Evolutionary conservation across 805 yeast genomes (phyloP).

Genomic region (Saturnispora mendoncae): DNA sequence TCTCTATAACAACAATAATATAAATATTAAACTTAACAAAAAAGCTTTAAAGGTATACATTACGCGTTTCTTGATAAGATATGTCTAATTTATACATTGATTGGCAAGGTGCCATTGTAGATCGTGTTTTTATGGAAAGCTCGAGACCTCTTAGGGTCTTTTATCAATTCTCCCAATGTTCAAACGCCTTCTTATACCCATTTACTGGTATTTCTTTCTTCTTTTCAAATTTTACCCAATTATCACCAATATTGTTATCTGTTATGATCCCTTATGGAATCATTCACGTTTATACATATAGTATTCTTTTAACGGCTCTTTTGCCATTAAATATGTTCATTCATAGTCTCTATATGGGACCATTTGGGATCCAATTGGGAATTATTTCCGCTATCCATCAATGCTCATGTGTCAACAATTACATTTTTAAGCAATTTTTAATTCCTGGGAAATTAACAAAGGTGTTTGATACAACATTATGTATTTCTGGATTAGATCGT

Average conservation of each 20-base stretch:
- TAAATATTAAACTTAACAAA: neutral
- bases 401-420: constrained; percentile 20
- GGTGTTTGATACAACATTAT: constrained; percentile 23
- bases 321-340: constrained; percentile 21
- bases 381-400: constrained; percentile 21
- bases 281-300: constrained; percentile 17
- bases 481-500: constrained; percentile 21
- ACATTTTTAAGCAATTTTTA: constrained; percentile 20
- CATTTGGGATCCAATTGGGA: constrained; percentile 23
- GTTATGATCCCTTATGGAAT: constrained; percentile 20
- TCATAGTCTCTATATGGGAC: constrained; percentile 20
- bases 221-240: constrained; percentile 16
- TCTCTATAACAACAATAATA: neutral
- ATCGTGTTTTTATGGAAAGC: constrained; percentile 18
- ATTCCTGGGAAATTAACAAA: constrained; percentile 21
- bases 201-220: constrained; percentile 23
- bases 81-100: constrained; percentile 2
- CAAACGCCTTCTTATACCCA: constrained; percentile 19
- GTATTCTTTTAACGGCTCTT: constrained; percentile 16
- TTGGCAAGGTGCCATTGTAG: constrained; percentile 11
- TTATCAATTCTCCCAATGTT: constrained; percentile 12
- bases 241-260: constrained; percentile 23
- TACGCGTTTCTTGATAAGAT: neutral
- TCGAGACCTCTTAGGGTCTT: constrained; percentile 18
- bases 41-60: neutral